Evolutionary conservation across 164 flowering plant genomes (phyloP).

Genomic region (Umbilicus rupestris): DNA sequence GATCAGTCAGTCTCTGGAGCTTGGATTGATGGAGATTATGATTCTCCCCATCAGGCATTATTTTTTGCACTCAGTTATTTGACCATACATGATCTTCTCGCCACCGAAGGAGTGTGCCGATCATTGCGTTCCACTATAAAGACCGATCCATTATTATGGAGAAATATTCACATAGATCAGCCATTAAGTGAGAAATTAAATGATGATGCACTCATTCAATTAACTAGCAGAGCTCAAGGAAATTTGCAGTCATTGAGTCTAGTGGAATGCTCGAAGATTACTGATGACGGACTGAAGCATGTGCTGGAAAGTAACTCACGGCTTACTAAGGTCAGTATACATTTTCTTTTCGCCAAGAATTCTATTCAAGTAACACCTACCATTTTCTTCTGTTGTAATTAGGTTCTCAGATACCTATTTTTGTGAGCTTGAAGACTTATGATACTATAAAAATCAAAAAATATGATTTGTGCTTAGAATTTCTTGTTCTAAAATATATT

Average conservation of each 20-base stretch:
- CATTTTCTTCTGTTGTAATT: too few species aligned
- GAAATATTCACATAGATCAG: conserved; percentile 54
- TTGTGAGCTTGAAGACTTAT: too few species aligned
- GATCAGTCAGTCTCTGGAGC: background rate
- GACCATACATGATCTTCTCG: conserved; percentile 58
- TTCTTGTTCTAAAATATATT: too few species aligned
- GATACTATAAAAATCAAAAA: too few species aligned
- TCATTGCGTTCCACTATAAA: conserved; percentile 37
- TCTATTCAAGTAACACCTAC: background rate
- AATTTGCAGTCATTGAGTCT: conserved; percentile 57
- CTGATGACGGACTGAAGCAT: conserved; percentile 63
- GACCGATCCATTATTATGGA: conserved; percentile 63
- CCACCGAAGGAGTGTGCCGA: conserved; percentile 58
- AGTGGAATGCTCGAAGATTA: conserved; percentile 56
- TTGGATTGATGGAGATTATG: conserved; percentile 17
- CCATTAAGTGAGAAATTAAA: conserved; percentile 64
- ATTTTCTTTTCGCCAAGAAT: background rate
- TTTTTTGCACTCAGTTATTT: conserved; percentile 46
- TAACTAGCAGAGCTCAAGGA: conserved; percentile 65
- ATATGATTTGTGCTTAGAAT: too few species aligned
- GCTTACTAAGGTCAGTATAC: conserved; percentile 54
- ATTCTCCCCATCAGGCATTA: conserved; percentile 51
- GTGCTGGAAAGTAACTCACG: conserved; percentile 60
- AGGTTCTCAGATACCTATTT: too few species aligned
- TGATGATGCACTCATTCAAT: conserved; percentile 54